Conservation (phyloP, 495 filamentous ascomycete genomes). For the Penicillium coffeae region DNA sequence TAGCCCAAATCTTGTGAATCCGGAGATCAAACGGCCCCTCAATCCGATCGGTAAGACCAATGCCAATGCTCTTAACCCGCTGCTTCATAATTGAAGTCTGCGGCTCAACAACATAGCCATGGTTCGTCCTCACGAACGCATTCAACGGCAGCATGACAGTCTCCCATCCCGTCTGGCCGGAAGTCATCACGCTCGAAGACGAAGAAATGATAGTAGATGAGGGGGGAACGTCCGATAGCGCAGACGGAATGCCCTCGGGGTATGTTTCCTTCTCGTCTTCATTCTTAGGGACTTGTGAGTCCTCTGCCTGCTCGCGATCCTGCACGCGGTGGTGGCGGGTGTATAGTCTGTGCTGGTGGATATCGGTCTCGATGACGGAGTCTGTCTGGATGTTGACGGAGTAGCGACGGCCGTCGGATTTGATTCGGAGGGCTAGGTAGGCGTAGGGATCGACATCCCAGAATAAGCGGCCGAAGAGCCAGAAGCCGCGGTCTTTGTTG, state of each 20-base stretch:
- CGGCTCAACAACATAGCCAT: slow-evolving; percentile 85
- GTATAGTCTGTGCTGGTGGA: slow-evolving; percentile 93
- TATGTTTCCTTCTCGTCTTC: slow-evolving; percentile 23
- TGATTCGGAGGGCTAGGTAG: slow-evolving; percentile 85
- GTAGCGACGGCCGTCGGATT: slow-evolving; percentile 87
- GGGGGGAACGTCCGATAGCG: slow-evolving; percentile 39
- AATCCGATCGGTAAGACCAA: slow-evolving; percentile 84
- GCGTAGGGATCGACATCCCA: slow-evolving; percentile 88
- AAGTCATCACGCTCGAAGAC: slow-evolving; percentile 27
- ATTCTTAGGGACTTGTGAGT: slow-evolving; percentile 15
- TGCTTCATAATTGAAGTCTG: slow-evolving; percentile 82
- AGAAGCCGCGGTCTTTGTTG: slow-evolving; percentile 52
- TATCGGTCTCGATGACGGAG: slow-evolving; percentile 81
- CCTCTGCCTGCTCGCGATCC: slow-evolving; percentile 10
- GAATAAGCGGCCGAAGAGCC: slow-evolving; percentile 74
- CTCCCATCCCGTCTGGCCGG: slow-evolving; percentile 79
- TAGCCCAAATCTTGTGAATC: slow-evolving; percentile 80
- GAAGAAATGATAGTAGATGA: slow-evolving; percentile 38
- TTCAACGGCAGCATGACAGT: slow-evolving; percentile 83
- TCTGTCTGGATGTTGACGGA: slow-evolving; percentile 96
- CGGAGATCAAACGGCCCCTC: slow-evolving; percentile 81
- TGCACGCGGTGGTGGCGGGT: slow-evolving; percentile 54
- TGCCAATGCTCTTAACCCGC: slow-evolving; percentile 77
- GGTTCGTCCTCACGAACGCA: slow-evolving; percentile 92
- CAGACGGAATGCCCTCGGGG: slow-evolving; percentile 28